Evolutionary conservation across 768 basidiomycete species (phyloP).

Genomic region (Phanerochaete carnosa): DNA sequence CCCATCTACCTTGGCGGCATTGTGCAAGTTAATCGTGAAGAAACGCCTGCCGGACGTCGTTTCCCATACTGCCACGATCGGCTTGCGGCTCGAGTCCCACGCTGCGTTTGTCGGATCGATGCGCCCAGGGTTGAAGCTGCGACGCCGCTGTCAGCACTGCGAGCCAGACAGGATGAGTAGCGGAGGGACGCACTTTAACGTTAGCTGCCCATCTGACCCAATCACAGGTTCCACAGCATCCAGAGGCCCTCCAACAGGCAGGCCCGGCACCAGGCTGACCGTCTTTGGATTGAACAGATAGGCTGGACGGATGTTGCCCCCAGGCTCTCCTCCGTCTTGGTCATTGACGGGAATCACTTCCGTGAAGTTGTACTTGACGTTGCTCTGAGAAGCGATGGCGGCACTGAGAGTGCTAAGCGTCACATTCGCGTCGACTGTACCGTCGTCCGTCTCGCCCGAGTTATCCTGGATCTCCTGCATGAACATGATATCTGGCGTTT

Average conservation of each 20-base stretch:
- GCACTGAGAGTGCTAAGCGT: slow-evolving; percentile 47
- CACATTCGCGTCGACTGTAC: slow-evolving; percentile 47
- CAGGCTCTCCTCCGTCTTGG: slow-evolving; percentile 56
- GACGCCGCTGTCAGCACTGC: neutral
- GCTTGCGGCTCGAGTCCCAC: slow-evolving; percentile 55
- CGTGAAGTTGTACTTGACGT: slow-evolving; percentile 42
- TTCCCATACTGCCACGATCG: slow-evolving; percentile 54
- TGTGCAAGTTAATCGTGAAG: slow-evolving; percentile 59
- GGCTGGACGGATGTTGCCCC: slow-evolving; percentile 62
- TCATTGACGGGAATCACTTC: slow-evolving; percentile 48
- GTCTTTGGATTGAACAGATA: slow-evolving; percentile 55
- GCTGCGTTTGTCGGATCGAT: slow-evolving; percentile 55
- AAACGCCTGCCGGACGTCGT: slow-evolving; percentile 41
- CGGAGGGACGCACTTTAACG: slow-evolving; percentile 37
- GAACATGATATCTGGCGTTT: slow-evolving; percentile 56
- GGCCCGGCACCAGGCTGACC: slow-evolving; percentile 41
- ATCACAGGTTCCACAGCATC: slow-evolving; percentile 41
- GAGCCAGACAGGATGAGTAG: neutral
- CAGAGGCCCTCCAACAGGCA: slow-evolving; percentile 46
- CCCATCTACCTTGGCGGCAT: slow-evolving; percentile 49
- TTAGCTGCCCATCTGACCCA: slow-evolving; percentile 30
- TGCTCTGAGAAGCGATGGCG: slow-evolving; percentile 37
- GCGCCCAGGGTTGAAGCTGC: slow-evolving; percentile 59
- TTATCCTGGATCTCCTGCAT: slow-evolving; percentile 66
- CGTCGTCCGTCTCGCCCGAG: slow-evolving; percentile 47